These are phyloP conservation scores for Pterocarpus santalinus DNA, from an alignment of 306 rosid species.

Conservation along the genomic window DNA sequence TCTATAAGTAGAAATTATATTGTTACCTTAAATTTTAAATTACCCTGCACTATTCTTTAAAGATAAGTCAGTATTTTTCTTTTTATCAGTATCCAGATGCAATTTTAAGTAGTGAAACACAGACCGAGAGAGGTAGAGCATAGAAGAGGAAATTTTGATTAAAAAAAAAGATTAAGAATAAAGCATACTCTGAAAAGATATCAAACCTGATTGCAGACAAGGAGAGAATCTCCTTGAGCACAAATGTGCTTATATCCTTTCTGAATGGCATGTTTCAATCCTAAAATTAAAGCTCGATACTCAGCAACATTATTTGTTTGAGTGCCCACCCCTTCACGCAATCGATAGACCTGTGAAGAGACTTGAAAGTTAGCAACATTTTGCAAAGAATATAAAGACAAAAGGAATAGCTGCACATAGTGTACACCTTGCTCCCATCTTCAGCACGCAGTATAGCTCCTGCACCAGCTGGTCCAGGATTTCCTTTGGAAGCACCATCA, in stretches of 20 bases:
- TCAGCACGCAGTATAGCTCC: constrained; percentile 85
- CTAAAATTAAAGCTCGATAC: constrained; percentile 80
- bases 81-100: background rate
- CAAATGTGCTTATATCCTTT: constrained; percentile 70
- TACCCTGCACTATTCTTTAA: background rate
- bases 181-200: background rate
- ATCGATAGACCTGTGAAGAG: constrained; percentile 64
- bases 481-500: constrained; percentile 95
- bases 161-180: background rate
- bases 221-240: constrained; percentile 79
- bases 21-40: background rate
- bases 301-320: constrained; percentile 83
- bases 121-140: background rate
- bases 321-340: constrained; percentile 83
- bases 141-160: background rate
- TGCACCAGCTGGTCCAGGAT: constrained; percentile 95
- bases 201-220: constrained; percentile 94
- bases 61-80: background rate
- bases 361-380: constrained; percentile 28
- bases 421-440: constrained; percentile 74
- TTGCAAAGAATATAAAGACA: background rate
- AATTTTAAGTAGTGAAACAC: constrained; percentile 4
- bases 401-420: constrained; percentile 21
- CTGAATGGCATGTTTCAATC: constrained; percentile 70
- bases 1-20: constrained; percentile 5